Conservation (phyloP, 192 early-diverging fungal genomes). For the Podila horticola region DNA sequence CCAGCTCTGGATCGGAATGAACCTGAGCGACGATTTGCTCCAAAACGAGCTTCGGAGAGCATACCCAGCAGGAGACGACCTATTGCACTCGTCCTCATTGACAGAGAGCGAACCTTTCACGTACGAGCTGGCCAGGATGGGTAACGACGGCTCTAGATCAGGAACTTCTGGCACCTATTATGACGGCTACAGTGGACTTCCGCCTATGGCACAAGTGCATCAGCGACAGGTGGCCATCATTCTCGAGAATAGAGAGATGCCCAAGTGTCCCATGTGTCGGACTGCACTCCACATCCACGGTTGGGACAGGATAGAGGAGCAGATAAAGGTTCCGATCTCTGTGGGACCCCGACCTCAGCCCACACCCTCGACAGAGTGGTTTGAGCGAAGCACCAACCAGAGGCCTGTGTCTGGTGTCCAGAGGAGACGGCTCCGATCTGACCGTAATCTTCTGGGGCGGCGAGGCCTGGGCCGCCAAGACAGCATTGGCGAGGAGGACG, state of each 20-base stretch:
- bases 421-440: slow-evolving; percentile 19
- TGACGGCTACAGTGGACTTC: slow-evolving; percentile 12
- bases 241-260: slow-evolving; percentile 37
- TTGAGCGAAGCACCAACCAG: slow-evolving; percentile 4
- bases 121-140: slow-evolving; percentile 47
- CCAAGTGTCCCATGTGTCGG: slow-evolving; percentile 49
- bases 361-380: slow-evolving; percentile 22
- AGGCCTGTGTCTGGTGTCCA: slow-evolving; percentile 38
- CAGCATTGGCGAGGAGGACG: slow-evolving; percentile 30
- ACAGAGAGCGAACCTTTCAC: slow-evolving; percentile 24
- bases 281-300: slow-evolving; percentile 43
- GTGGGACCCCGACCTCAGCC: slow-evolving; percentile 12
- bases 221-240: slow-evolving; percentile 36
- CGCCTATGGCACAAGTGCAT: slow-evolving; percentile 17
- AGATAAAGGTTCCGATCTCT: slow-evolving; percentile 34
- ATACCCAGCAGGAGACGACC: slow-evolving; percentile 36
- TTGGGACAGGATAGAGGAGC: slow-evolving; percentile 48
- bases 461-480: slow-evolving; percentile 13
- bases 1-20: slow-evolving; percentile 52
- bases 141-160: slow-evolving; percentile 7
- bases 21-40: slow-evolving; percentile 39
- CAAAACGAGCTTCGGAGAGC: slow-evolving; percentile 41
- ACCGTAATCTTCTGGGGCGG: slow-evolving; percentile 6
- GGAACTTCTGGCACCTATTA: slow-evolving; percentile 11
- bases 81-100: background rate